phyloP scores from a whole-genome alignment of 768 basidiomycete species.

The Termitomyces sp. region DNA sequence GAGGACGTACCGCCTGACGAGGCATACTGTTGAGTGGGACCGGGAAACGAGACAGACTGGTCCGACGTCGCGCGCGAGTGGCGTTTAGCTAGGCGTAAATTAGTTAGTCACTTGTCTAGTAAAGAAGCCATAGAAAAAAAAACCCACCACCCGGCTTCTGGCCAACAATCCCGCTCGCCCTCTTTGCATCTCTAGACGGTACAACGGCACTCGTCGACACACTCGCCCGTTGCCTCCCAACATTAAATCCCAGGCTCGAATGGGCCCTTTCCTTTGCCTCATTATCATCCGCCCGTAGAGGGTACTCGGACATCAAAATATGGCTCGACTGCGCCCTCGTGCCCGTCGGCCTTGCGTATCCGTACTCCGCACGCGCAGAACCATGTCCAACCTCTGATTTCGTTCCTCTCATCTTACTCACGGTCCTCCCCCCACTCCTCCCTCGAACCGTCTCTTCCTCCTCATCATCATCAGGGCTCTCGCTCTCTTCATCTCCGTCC shows the following conservation, averaged over 20 bases:
- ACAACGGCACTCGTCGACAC: slow-evolving; percentile 55
- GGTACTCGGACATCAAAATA: slow-evolving; percentile 9
- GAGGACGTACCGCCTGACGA: no score
- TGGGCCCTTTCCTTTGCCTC: slow-evolving; percentile 24
- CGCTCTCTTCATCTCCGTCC: slow-evolving; percentile 22
- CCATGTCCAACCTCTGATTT: slow-evolving; percentile 43
- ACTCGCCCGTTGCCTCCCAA: slow-evolving; percentile 43
- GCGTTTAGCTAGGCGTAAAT: slow-evolving; percentile 6
- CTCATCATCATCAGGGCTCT: slow-evolving; percentile 22
- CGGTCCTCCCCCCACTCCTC: no score
- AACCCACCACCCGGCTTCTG: slow-evolving; percentile 1
- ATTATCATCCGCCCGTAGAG: not conserved
- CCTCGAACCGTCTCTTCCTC: slow-evolving; percentile 17
- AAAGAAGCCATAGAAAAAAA: not conserved
- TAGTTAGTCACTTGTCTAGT: not conserved
- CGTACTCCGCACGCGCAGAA: slow-evolving; percentile 8
- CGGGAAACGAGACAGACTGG: slow-evolving; percentile 18
- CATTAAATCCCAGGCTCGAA: slow-evolving; percentile 30
- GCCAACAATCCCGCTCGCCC: slow-evolving; percentile 37
- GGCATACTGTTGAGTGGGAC: no score
- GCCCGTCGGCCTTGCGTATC: not conserved
- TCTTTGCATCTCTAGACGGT: slow-evolving; percentile 47
- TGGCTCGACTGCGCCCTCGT: slow-evolving; percentile 28
- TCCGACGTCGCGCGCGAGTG: slow-evolving; percentile 26
- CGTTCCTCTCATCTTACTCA: slow-evolving; percentile 11